Base-by-base conservation (phyloP, 2,329 filamentous ascomycete genomes). In the Taxawa tesnikishii region DNA sequence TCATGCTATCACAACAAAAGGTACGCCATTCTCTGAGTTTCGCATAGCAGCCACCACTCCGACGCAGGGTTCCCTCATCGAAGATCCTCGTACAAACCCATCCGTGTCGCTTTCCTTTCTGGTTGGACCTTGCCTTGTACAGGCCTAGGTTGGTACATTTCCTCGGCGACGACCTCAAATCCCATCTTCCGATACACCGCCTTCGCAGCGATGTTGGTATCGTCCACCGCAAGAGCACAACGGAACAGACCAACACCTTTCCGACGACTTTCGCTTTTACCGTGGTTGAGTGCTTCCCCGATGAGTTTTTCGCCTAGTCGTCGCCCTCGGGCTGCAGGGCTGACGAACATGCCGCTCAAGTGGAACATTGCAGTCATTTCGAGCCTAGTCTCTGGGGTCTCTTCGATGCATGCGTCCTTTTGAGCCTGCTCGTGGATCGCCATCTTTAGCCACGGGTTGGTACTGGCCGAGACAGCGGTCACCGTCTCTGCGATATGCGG, bases 341-440 rank as follows among this genome's bases (percentile, higher is more conserved):
- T 30, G 6, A 55, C 48, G 33, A 51, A 55, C 18, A 48, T 42
- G 18, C 42, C 50, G 31, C 43, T 49, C 39, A 45, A 46, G 31
- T 41, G 39, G 12, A 34, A 24, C n/a, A n/a, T n/a, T n/a, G n/a
- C n/a, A 5, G 16, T 26, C 29, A 21, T 5, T 10, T 25, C 16
- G n/a, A n/a, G n/a, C n/a, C n/a, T n/a, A 15, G 8, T 17, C 25
- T 21, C 6, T 25, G 14, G 30, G 8, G 13, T 24, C 18, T 15
- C 21, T 10, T 23, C 23, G 15, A 9, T 15, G 6, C 27, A 18
- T 23, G 7, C 11, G 21, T 11, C 7, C 16, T 11, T 29, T 14
- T 10, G 12, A 18, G 15, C 11, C 11, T 13, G 8, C 21, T 24
- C 10, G 15, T n/a, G 19, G 19, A 8, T n/a, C n/a, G 19, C 19